These are phyloP conservation scores for Macrolepiota fuliginosa DNA, from an alignment of 768 basidiomycete species.

Conservation along the genomic window DNA sequence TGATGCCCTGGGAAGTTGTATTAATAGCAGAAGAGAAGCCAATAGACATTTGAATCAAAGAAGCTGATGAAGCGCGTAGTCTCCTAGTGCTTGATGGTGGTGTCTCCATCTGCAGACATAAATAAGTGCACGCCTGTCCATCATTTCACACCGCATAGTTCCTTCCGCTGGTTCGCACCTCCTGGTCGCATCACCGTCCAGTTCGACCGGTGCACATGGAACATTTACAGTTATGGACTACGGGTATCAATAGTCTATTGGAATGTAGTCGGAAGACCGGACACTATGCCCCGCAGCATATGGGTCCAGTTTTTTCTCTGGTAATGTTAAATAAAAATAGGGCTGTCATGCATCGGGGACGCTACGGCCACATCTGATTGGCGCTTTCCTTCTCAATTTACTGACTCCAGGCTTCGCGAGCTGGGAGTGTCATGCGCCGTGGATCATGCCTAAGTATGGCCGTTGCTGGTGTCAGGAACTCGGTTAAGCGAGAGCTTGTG, in stretches of 20 bases:
- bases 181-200: background rate
- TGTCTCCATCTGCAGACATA: background rate
- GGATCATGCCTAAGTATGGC: background rate
- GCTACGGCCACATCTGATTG: background rate
- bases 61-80: background rate
- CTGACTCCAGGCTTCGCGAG: background rate
- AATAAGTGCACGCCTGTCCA: background rate
- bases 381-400: background rate
- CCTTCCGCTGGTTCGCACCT: background rate
- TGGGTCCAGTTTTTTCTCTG: background rate
- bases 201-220: background rate
- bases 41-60: background rate
- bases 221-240: background rate
- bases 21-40: background rate
- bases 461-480: background rate
- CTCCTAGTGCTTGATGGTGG: background rate
- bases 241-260: background rate
- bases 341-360: background rate
- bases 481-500: background rate
- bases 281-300: background rate
- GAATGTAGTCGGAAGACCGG: background rate
- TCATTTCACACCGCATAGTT: background rate
- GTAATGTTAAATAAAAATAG: background rate
- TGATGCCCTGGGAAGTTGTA: conserved; percentile 1
- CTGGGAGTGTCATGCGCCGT: background rate